These are phyloP conservation scores for Boletus bicolor DNA, from an alignment of 768 basidiomycete genomes.

Conservation along the genomic window DNA sequence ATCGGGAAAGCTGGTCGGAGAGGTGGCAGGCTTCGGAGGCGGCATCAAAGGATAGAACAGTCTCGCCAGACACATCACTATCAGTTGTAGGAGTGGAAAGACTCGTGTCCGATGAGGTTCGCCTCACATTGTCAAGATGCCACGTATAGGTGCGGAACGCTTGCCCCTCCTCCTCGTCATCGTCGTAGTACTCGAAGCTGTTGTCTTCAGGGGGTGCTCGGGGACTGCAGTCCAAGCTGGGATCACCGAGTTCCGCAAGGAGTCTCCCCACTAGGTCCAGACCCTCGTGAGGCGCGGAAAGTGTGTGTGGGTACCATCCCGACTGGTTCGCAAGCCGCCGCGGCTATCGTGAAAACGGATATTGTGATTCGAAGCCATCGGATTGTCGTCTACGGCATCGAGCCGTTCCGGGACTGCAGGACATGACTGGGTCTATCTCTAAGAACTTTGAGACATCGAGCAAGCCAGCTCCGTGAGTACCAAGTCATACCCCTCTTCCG, in stretches of 20 bases:
- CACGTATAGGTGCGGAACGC: not conserved
- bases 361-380: not conserved
- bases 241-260: constrained; percentile 15
- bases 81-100: not conserved
- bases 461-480: too few species aligned
- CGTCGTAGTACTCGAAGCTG: not conserved
- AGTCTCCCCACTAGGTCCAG: not conserved
- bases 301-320: not conserved
- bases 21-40: not conserved
- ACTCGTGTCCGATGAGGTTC: not conserved
- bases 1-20: not conserved
- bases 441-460: too few species aligned
- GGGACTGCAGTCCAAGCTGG: constrained; percentile 5
- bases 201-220: constrained; percentile 1
- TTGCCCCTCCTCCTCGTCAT: not conserved
- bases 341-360: not conserved
- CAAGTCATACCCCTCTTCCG: too few species aligned
- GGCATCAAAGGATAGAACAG: constrained; percentile 5
- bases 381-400: not conserved
- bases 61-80: constrained; percentile 1
- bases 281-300: not conserved
- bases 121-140: not conserved
- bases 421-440: too few species aligned
- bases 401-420: too few species aligned
- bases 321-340: not conserved